A percentile compares a stretch with the other conserved stretches of the same genome.
These are phyloP conservation scores for Cruciata laevipes DNA, from an alignment of 257 asterid species.

Conservation along the genomic window DNA sequence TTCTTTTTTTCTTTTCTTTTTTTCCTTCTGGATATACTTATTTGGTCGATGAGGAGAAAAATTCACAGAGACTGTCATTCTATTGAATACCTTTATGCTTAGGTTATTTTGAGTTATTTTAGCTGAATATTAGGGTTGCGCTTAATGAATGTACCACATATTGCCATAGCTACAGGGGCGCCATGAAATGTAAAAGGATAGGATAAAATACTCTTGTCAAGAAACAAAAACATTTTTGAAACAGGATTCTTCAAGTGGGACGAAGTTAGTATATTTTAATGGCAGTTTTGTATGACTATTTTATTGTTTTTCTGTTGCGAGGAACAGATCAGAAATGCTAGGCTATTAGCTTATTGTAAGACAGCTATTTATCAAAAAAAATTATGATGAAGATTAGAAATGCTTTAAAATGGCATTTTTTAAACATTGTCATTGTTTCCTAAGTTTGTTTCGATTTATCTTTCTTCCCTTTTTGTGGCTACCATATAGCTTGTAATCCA, in stretches of 20 bases:
- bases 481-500: neutral
- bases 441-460: neutral
- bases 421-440: neutral
- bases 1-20: no score
- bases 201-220: no score
- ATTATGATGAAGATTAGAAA: neutral
- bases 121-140: neutral
- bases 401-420: neutral
- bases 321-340: neutral
- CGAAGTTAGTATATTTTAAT: neutral
- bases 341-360: neutral
- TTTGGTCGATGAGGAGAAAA: neutral
- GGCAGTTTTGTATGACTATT: neutral
- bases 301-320: neutral
- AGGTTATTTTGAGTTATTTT: neutral
- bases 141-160: neutral
- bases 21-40: neutral
- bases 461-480: neutral
- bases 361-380: neutral
- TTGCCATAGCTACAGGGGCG: neutral
- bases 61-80: neutral
- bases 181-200: neutral
- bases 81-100: neutral
- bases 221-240: neutral
- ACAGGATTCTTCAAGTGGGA: neutral